Conservation (phyloP, 176 grass and related monocot species). For the Neostapfia colusana region DNA sequence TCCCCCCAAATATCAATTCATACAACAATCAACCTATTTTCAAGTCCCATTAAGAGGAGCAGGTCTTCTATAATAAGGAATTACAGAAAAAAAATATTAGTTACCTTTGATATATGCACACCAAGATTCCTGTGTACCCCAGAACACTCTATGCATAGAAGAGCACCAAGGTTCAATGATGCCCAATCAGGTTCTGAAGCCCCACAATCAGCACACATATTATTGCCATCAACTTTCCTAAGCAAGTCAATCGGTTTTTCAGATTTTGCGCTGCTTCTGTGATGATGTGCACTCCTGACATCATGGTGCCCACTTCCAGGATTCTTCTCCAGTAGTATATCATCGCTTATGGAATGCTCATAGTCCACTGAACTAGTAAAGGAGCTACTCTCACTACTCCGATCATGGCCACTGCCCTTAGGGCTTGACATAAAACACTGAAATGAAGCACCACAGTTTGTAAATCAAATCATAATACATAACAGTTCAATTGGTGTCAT, state of each 20-base stretch:
- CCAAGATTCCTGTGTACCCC: slow-evolving; percentile 97
- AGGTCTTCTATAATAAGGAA: slow-evolving; percentile 3
- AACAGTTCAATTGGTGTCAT: slow-evolving; percentile 20
- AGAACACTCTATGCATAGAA: slow-evolving; percentile 98
- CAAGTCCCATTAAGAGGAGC: slow-evolving; percentile 16
- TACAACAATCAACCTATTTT: slow-evolving; percentile 14
- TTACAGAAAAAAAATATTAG: slow-evolving; percentile 24
- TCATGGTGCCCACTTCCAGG: slow-evolving; percentile 68
- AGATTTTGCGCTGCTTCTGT: slow-evolving; percentile 59
- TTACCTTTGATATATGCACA: slow-evolving; percentile 99
- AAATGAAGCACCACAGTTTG: slow-evolving; percentile 33
- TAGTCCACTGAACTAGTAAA: slow-evolving; percentile 77
- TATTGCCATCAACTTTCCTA: slow-evolving; percentile 80
- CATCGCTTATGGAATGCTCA: slow-evolving; percentile 60
- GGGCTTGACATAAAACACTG: slow-evolving; percentile 71
- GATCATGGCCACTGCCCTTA: slow-evolving; percentile 59
- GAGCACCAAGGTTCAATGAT: slow-evolving; percentile 88
- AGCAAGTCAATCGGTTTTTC: slow-evolving; percentile 94
- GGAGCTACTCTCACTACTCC: slow-evolving; percentile 79
- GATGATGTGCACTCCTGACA: slow-evolving; percentile 65
- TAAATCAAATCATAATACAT: slow-evolving; percentile 48
- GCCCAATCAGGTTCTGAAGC: slow-evolving; percentile 94
- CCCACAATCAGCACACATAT: slow-evolving; percentile 83
- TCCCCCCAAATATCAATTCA: not conserved
- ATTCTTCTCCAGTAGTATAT: slow-evolving; percentile 61